Conservation (phyloP, 176 grass and related monocot genomes). For the Ananas comosus region DNA sequence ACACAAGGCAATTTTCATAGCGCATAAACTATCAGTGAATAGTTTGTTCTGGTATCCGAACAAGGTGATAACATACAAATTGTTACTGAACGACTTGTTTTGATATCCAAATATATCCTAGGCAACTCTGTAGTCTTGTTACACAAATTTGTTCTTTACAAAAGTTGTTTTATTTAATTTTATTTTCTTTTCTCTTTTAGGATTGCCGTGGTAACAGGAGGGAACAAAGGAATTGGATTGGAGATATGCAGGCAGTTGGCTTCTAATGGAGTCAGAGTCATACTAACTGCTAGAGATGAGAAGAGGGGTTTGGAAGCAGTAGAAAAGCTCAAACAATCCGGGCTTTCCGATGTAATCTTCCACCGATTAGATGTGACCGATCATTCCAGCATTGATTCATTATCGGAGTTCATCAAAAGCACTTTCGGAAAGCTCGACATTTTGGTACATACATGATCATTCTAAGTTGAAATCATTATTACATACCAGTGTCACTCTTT, state of each 20-base stretch:
- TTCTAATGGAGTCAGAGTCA: conserved; percentile 15
- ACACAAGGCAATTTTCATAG: too few species aligned
- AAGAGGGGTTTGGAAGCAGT: conserved; percentile 6
- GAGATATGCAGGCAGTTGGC: conserved; percentile 39
- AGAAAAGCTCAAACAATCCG: conserved; percentile 8
- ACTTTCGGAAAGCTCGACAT: conserved; percentile 64
- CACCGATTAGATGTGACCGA: conserved; percentile 54
- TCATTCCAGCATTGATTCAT: conserved; percentile 20
- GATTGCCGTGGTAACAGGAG: conserved; percentile 33
- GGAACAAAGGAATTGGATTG: conserved; percentile 27
- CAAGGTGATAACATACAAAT: too few species aligned
- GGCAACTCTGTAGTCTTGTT: too few species aligned
- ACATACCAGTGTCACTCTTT: not conserved
- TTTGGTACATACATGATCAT: conserved; percentile 24
- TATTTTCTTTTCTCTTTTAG: not conserved
- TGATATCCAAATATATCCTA: too few species aligned
- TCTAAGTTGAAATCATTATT: not conserved
- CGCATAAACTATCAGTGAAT: too few species aligned
- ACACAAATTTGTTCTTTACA: too few species aligned
- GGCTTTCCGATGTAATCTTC: conserved; percentile 39
- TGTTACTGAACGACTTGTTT: too few species aligned
- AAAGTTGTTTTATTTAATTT: too few species aligned
- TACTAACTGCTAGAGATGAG: conserved; percentile 27
- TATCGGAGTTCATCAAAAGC: conserved; percentile 24
- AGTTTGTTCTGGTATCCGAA: too few species aligned